These are phyloP conservation scores for Mycena polygramma DNA, from an alignment of 768 basidiomycete genomes.

Conservation along the genomic window DNA sequence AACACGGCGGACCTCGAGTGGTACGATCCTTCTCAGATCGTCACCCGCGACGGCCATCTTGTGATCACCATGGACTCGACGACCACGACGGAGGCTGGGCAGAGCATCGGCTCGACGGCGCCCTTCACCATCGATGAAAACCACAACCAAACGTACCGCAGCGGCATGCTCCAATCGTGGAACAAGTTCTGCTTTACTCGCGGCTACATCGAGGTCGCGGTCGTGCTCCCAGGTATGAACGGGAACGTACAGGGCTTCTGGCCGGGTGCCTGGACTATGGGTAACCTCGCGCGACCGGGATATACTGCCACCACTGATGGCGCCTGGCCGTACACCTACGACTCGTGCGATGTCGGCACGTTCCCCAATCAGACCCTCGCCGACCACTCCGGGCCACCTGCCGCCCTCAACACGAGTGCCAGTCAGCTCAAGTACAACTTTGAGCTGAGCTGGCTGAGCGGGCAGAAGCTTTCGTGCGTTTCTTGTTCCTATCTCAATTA, in stretches of 20 bases:
- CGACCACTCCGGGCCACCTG: slow-evolving; percentile 68
- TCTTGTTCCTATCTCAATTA: not conserved
- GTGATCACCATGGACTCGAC: slow-evolving; percentile 76
- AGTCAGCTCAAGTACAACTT: slow-evolving; percentile 66
- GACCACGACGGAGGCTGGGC: slow-evolving; percentile 44
- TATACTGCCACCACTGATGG: slow-evolving; percentile 87
- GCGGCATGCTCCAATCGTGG: slow-evolving; percentile 90
- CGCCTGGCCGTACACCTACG: slow-evolving; percentile 85
- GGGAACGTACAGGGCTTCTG: slow-evolving; percentile 69
- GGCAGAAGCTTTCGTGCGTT: slow-evolving; percentile 80
- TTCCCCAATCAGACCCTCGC: slow-evolving; percentile 76
- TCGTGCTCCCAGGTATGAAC: slow-evolving; percentile 71
- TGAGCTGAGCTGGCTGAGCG: slow-evolving; percentile 80
- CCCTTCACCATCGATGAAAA: slow-evolving; percentile 61
- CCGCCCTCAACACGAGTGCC: slow-evolving; percentile 67
- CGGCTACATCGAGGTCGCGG: slow-evolving; percentile 81
- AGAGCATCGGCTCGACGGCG: slow-evolving; percentile 57
- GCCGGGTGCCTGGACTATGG: slow-evolving; percentile 93
- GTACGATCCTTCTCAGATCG: slow-evolving; percentile 79
- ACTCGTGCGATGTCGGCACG: slow-evolving; percentile 83
- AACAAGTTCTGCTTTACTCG: slow-evolving; percentile 91
- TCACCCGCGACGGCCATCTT: slow-evolving; percentile 74
- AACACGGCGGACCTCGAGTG: slow-evolving; percentile 79
- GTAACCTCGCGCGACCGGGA: slow-evolving; percentile 87
- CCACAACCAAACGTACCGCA: slow-evolving; percentile 74